Evolutionary conservation across 164 flowering plant species (phyloP), one percentile per base, ranked within the genome.

Genomic region (Chimonanthus salicifolius): DNA sequence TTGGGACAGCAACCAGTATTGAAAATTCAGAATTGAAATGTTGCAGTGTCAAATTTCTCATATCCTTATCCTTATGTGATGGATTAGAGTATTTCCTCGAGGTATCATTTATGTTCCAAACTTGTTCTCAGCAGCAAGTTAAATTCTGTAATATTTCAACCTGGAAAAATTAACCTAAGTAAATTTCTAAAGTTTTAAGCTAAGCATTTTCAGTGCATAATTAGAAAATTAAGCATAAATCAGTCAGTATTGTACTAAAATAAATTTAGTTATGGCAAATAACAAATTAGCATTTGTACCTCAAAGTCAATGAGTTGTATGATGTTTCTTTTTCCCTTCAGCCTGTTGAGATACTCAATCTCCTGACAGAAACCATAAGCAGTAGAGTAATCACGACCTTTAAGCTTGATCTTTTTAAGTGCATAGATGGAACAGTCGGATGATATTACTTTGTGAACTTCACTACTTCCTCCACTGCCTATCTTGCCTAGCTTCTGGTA

Each of bases 391-490:
- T 95, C 98, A 69, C 98, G 97, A 51, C 99, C 99, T 79, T 92
- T 95, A 63, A 95, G 99, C 85, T 88, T 93, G 79, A 95, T 95
- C 76, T 85, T 93, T 76, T 95, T 95, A 49, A 95, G 87, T 72
- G 99, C 99, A 84, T 92, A 92, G 77, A 95, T 95, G 44, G 82
- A 85, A 83, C 99, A 95, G 64, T 93, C 94, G 20, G 96, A 79
- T 71, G 98, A 83, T 71, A 95, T 95, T 74, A 93, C 99, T 81
- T 95, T 95, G 85, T 93, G 91, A 65, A 95, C 99, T 83, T 95
- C 99, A 87, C 99, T 95, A 79, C 99, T 93, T 76, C 99, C 99
- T 69, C 99, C 99, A 76, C 94, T 93, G 15, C 99, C 99, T 71
- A 95, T 92, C 87, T 92, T 95, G 13, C 99, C 99, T 74, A 95